Conservation (phyloP, 768 basidiomycete species). For the Suillus tomentosus region DNA sequence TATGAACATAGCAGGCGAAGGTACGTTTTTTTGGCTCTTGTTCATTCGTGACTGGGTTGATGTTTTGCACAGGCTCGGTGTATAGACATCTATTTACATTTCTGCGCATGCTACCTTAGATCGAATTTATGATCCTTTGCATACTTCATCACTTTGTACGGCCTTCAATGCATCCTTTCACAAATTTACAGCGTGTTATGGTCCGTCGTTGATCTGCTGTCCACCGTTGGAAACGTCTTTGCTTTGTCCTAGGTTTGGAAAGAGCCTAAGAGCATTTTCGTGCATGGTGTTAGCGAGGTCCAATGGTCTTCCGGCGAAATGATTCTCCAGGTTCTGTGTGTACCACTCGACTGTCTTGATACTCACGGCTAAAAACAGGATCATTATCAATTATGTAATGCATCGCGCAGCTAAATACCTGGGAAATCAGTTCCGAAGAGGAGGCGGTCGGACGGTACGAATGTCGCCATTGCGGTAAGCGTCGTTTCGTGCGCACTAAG, state of each 20-base stretch:
- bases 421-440: constrained; percentile 81
- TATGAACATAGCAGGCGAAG: constrained; percentile 85
- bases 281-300: constrained; percentile 48
- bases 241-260: constrained; percentile 39
- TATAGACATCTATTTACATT: constrained; percentile 38
- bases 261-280: constrained; percentile 53
- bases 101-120: constrained; percentile 16
- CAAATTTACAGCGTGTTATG: constrained; percentile 14
- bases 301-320: constrained; percentile 43
- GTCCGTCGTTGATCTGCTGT: constrained; percentile 8
- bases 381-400: not conserved
- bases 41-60: constrained; percentile 15
- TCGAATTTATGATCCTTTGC: constrained; percentile 18
- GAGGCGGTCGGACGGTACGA: constrained; percentile 52
- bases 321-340: constrained; percentile 50
- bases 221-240: not conserved
- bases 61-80: constrained; percentile 52
- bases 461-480: constrained; percentile 50
- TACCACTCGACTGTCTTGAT: constrained; percentile 61
- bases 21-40: constrained; percentile 40
- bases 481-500: constrained; percentile 58
- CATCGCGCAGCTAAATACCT: constrained; percentile 42
- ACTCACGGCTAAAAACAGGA: constrained; percentile 51
- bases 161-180: constrained; percentile 24
- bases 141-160: constrained; percentile 30